Evolutionary conservation across 345 rosid genomes (phyloP).

Genomic region (Limnanthes douglasii): DNA sequence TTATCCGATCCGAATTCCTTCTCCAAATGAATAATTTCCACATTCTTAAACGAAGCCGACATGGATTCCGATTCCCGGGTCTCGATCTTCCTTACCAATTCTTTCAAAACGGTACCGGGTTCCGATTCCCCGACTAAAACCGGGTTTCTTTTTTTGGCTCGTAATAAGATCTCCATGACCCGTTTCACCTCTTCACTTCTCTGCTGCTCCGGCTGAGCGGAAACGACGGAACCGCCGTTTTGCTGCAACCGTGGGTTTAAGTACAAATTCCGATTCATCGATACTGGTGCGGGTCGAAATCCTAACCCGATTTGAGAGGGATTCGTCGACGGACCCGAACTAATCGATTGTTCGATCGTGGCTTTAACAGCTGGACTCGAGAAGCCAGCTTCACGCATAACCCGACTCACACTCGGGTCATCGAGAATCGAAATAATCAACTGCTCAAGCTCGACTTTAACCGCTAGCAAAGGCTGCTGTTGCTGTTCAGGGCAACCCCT

Average conservation of each 20-base stretch:
- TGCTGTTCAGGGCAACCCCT: slow-evolving; percentile 99
- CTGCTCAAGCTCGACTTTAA: slow-evolving; percentile 96
- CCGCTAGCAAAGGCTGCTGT: slow-evolving; percentile 89
- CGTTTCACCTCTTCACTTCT: slow-evolving; percentile 49
- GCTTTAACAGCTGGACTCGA: slow-evolving; percentile 93
- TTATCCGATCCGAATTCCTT: slow-evolving; percentile 39
- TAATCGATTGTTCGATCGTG: slow-evolving; percentile 71
- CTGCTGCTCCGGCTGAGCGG: slow-evolving; percentile 25
- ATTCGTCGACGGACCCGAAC: slow-evolving; percentile 15
- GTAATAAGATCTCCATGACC: slow-evolving; percentile 49
- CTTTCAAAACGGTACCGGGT: slow-evolving; percentile 55
- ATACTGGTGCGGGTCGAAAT: slow-evolving; percentile 27
- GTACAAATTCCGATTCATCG: slow-evolving; percentile 42
- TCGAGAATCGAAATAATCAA: slow-evolving; percentile 90
- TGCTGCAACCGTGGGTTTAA: slow-evolving; percentile 74
- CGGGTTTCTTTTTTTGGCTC: slow-evolving; percentile 64
- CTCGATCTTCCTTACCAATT: slow-evolving; percentile 46
- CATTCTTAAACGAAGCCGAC: slow-evolving; percentile 40
- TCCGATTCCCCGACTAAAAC: slow-evolving; percentile 82
- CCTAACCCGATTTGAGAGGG: slow-evolving; percentile 39
- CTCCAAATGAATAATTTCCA: slow-evolving; percentile 45
- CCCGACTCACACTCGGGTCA: slow-evolving; percentile 94
- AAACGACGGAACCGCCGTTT: slow-evolving; percentile 12
- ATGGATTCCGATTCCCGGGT: slow-evolving; percentile 48
- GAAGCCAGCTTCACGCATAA: slow-evolving; percentile 97